Evolutionary conservation across 2,329 filamentous ascomycete genomes (phyloP), one percentile per base, ranked within the genome.

Genomic region (Mollisia scopiformis): DNA sequence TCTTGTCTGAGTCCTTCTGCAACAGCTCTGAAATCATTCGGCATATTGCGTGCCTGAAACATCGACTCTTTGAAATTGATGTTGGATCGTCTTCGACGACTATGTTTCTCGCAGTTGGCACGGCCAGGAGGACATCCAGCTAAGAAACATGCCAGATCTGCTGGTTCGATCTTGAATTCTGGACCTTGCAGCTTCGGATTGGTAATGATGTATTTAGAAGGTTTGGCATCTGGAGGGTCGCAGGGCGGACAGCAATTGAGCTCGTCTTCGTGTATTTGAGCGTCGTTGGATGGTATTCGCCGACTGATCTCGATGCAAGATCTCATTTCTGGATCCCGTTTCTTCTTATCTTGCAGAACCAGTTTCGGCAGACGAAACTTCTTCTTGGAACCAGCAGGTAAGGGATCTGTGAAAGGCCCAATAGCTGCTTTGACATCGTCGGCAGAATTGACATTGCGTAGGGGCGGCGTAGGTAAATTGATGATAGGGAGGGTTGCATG

Each of bases 111-210:
- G 56, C 65, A 68, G 11, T 66, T 58, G 13, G 57, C 43, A n/a
- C 59, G 51, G 16, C 60, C 62, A 19, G 66, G 64, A 16, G 63
- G 54, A 52, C 65, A 70, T 19, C 64, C 67, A 11, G 61, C 61
- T 27, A 70, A 57, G 33, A 68, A 70, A 47, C 68, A 70, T 49
- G 64, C 67, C 21, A 70, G 56, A 56, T 69, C 68, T 43, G 58
- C 59, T 16, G 65, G 61, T 31, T 66, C 61, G 28, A 62, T 55
- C 41, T 62, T 50, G 25, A 68, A 21, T 1, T 52, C 58, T 25
- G 23, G 49, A 3, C 56, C 46, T 19, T 61, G 61, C 21, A 56
- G 23, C 11, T 21, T 52, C 16, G 61, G 19, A 30, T 61, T 41
- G n/a, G 50, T 62, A 27, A 62, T 47, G 23, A 64, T 64, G 28